Percentiles rank a stretch among this genome's conserved stretches.
Evolutionary conservation across 371 early-diverging fungal genomes (phyloP).

Genomic region (Mucor mucedo): DNA sequence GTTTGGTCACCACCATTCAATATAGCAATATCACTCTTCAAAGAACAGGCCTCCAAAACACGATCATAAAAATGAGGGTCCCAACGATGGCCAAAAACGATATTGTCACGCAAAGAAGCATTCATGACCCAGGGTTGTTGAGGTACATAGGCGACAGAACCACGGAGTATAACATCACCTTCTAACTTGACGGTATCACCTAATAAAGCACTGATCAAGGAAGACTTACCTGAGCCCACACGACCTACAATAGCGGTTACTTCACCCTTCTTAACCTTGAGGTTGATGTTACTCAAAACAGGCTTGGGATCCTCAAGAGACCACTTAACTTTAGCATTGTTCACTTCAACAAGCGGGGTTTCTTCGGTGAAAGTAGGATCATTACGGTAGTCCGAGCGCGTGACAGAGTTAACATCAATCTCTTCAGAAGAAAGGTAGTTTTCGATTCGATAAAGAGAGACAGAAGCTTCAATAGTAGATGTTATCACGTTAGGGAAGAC

Average conservation of each 20-base stretch:
- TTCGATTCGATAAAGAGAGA: constrained; percentile 82
- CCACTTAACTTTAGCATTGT: constrained; percentile 41
- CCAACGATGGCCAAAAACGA: constrained; percentile 86
- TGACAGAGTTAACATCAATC: constrained; percentile 70
- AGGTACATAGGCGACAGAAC: constrained; percentile 89
- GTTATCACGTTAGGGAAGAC: constrained; percentile 68
- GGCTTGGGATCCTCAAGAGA: constrained; percentile 44
- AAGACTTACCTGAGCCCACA: constrained; percentile 90
- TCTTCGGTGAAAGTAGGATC: constrained; percentile 36
- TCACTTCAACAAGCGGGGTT: constrained; percentile 45
- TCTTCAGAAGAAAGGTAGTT: constrained; percentile 80
- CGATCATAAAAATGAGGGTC: constrained; percentile 82
- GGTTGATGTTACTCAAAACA: constrained; percentile 65
- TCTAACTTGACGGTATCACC: constrained; percentile 83
- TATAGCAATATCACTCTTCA: constrained; percentile 81
- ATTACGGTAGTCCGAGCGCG: constrained; percentile 44
- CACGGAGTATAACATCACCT: constrained; percentile 75
- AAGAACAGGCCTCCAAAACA: constrained; percentile 55
- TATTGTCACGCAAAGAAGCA: constrained; percentile 88
- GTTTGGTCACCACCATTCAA: constrained; percentile 87
- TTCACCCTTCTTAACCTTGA: constrained; percentile 66
- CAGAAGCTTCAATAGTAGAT: constrained; percentile 82
- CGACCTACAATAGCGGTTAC: constrained; percentile 86
- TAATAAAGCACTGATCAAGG: constrained; percentile 79
- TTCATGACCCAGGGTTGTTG: constrained; percentile 97